phyloP scores from a whole-genome alignment of 2,329 filamentous ascomycete species.

The Clarireedia paspali region DNA sequence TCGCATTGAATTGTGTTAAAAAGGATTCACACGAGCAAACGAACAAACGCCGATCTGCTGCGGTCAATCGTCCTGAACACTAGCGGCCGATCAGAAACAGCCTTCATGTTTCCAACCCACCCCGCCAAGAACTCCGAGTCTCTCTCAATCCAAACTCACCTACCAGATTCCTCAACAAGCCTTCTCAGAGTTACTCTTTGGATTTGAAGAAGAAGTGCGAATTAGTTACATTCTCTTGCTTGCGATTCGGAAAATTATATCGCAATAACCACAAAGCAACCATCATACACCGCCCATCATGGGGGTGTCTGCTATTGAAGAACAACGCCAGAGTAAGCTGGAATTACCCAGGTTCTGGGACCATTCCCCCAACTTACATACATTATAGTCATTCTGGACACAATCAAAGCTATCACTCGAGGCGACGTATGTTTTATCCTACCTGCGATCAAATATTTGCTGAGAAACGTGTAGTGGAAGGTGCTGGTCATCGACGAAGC shows the following conservation, averaged over 20 bases:
- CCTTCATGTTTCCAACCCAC: too few relatives aligned
- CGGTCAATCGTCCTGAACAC: too few relatives aligned
- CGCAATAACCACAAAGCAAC: not conserved
- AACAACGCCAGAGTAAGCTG: constrained; percentile 66
- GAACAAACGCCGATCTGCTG: too few relatives aligned
- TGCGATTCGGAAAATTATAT: not conserved
- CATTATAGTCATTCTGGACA: constrained; percentile 57
- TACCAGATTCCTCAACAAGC: not conserved
- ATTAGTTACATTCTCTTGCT: not conserved
- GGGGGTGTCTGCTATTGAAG: constrained; percentile 72
- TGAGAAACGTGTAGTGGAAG: constrained; percentile 67
- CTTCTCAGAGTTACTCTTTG: not conserved
- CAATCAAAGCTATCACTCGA: constrained; percentile 69
- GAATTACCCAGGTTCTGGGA: not conserved
- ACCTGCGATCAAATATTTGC: constrained; percentile 1
- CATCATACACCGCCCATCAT: constrained; percentile 10
- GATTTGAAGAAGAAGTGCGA: not conserved
- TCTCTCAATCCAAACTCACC: not conserved
- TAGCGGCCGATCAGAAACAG: too few relatives aligned
- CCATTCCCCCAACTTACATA: constrained; percentile 12
- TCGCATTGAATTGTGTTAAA: too few relatives aligned
- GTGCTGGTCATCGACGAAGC: constrained; percentile 81
- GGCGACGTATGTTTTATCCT: constrained; percentile 58
- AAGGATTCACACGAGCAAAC: too few relatives aligned
- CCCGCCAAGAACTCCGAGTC: too few relatives aligned